Base-by-base conservation (phyloP, 805 yeast species). In the Ogataea nitratoaversa region DNA sequence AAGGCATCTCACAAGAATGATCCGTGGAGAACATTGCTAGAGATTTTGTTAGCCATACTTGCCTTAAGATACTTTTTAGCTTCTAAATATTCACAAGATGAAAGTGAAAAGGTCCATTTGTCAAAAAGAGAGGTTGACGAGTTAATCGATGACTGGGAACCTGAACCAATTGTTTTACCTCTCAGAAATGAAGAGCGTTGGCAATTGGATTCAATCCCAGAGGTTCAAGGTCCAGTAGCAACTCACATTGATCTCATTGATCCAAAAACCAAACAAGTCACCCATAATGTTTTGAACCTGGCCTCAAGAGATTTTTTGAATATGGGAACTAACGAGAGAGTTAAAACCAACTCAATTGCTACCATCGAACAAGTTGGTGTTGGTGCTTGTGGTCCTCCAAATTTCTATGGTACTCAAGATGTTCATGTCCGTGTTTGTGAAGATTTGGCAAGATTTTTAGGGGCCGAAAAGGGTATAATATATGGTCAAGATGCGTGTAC, bases 321-420 rank as follows among this genome's bases (percentile, higher is more conserved):
- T 52, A 65, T 88, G 57, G 74, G 82, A 36, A 62, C 63, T 25
- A 64, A 74, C 50, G 62, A 63, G 17, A 58, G 47, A 13, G 68
- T 88, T 30, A 67, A 67, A 38, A 60, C 68, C 17, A 73, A 69
- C 11, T 88, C 89, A 4, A 71, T 76, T 38, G 59, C 67, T 23
- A 71, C 78, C 18, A 79, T 93, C 45, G 68, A 70, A 34, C 70
- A 71, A 42, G 79, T 84, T 43, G 99, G 99, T 59, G 97, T 93
- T 37, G 99, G 99, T 48, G 91, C 97, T 1, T 93, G 99, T 70
- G 96, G 98, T 30, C 98, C 99, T 5, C 95, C 97, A 32, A 95
- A 95, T 41, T 93, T 93, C 56, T 93, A 90, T 62, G 99, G 99
- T 46, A 84, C 89, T 44, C 96, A 89, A 63, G 96, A 89, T 58